Conservation (phyloP, 192 early-diverging fungal genomes). For the Rhizoclosmatium globosum region DNA sequence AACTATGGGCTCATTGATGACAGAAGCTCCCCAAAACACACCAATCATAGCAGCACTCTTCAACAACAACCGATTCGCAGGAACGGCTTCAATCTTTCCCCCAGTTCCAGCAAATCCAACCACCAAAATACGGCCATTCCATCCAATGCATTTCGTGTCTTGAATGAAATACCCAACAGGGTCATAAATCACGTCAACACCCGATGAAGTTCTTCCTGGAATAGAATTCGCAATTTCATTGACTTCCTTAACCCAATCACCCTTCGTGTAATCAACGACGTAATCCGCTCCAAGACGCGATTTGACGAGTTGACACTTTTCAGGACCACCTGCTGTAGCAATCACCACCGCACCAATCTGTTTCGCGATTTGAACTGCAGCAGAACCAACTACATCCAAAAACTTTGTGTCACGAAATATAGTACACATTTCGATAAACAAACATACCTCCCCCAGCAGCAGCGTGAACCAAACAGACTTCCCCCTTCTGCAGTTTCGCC, state of each 20-base stretch:
- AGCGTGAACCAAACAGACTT: constrained; percentile 48
- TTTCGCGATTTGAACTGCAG: constrained; percentile 86
- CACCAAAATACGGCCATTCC: constrained; percentile 82
- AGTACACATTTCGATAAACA: background rate
- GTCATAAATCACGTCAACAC: constrained; percentile 81
- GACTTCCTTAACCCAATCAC: constrained; percentile 74
- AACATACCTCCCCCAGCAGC: constrained; percentile 57
- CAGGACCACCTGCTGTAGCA: constrained; percentile 76
- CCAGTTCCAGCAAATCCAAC: constrained; percentile 76
- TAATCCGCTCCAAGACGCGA: constrained; percentile 73
- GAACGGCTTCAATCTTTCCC: constrained; percentile 75
- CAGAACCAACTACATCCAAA: constrained; percentile 9
- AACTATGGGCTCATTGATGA: constrained; percentile 61
- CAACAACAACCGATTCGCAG: constrained; percentile 81
- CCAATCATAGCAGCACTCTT: constrained; percentile 78
- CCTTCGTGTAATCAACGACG: constrained; percentile 75
- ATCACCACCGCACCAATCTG: constrained; percentile 68
- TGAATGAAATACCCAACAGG: constrained; percentile 70
- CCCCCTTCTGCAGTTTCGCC: constrained; percentile 59
- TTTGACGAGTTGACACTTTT: constrained; percentile 72
- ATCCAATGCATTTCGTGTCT: constrained; percentile 63
- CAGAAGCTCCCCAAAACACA: constrained; percentile 80
- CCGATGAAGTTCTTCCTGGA: background rate
- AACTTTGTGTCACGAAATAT: background rate
- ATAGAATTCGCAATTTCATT: constrained; percentile 61